A percentile compares a stretch with the other conserved stretches of the same genome.
Evolutionary conservation across 139 green algal species (phyloP).

Genomic region (Eudorina sp.): DNA sequence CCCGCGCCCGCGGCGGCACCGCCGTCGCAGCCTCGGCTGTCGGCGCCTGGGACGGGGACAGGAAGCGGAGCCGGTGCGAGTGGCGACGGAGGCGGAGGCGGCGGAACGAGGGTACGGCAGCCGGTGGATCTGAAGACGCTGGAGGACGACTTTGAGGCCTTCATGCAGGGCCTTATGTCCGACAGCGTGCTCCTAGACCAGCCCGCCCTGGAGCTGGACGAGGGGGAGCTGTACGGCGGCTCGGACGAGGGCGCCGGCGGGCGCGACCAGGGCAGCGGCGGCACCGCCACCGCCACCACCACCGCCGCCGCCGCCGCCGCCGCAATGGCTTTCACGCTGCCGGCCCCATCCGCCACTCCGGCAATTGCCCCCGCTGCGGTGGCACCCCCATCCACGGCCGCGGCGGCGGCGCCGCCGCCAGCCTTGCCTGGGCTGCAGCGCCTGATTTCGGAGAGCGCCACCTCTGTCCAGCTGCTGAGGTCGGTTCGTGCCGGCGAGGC

Average conservation of each 20-base stretch:
- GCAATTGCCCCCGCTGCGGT: not conserved
- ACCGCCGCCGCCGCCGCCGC: not conserved
- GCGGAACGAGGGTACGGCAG: not conserved
- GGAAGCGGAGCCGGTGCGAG: not conserved
- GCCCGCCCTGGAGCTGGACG: conserved; percentile 27
- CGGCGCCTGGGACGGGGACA: not conserved
- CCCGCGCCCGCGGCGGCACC: not conserved
- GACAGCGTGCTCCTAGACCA: conserved; percentile 22
- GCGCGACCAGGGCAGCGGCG: not conserved
- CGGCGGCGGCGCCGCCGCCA: not conserved
- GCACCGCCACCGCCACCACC: not conserved
- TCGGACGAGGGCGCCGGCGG: not conserved
- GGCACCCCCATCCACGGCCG: not conserved
- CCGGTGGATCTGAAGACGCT: not conserved
- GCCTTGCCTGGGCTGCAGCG: not conserved
- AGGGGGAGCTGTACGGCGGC: not conserved
- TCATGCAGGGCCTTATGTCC: conserved; percentile 27
- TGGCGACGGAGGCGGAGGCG: not conserved
- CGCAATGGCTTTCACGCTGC: not conserved
- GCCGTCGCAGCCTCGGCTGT: no score
- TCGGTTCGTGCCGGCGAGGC: conserved; percentile 61
- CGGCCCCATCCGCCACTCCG: not conserved
- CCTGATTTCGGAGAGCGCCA: conserved; percentile 54
- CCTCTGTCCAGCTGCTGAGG: conserved; percentile 35
- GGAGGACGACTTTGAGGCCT: conserved; percentile 28